Percentiles rank a stretch among this genome's conserved stretches.
Conservation (phyloP, 371 early-diverging fungal genomes). For the Haplosporangium sp. region DNA sequence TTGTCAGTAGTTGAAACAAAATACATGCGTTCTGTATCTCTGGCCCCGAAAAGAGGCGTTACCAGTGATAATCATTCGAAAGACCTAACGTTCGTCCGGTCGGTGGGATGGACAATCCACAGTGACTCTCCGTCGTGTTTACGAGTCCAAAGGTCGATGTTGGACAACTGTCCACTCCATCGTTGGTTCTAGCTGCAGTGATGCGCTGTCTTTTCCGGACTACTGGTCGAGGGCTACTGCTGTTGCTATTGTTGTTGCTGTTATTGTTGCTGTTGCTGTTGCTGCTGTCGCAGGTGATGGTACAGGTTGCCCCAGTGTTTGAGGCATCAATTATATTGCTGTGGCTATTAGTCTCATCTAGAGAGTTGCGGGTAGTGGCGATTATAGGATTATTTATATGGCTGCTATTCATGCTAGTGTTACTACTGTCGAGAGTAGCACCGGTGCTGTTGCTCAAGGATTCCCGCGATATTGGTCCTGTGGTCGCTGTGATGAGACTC, state of each 20-base stretch:
- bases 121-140: not conserved
- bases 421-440: no score
- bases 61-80: conserved; percentile 38
- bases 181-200: conserved; percentile 11
- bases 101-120: not conserved
- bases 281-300: not conserved
- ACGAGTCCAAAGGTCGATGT: not conserved
- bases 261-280: not conserved
- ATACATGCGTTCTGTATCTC: not conserved
- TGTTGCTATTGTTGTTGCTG: conserved; percentile 9
- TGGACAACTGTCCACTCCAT: not conserved
- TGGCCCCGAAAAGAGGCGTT: not conserved
- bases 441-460: no score
- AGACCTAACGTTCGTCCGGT: conserved; percentile 16
- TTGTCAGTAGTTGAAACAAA: not conserved
- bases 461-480: no score
- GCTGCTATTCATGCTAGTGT: no score
- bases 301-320: no score
- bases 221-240: conserved; percentile 15
- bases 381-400: no score
- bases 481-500: no score
- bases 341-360: no score
- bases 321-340: no score
- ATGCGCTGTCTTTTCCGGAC: conserved; percentile 47
- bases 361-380: no score